Evolutionary conservation across 805 yeast genomes (phyloP).

Genomic region (Lachancea lanzarotensis): DNA sequence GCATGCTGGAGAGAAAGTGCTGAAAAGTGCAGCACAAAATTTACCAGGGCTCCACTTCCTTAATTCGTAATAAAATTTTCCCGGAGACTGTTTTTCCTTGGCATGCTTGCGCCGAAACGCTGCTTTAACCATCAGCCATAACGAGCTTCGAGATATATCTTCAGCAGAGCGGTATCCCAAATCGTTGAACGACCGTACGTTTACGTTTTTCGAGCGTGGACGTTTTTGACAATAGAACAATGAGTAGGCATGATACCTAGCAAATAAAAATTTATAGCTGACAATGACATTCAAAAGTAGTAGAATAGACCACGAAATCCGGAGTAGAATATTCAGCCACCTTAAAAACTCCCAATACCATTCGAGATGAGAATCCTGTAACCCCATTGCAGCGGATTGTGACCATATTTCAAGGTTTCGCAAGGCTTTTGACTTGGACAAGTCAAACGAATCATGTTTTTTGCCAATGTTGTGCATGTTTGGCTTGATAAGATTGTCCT

Average conservation of each 20-base stretch:
- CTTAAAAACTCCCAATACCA: constrained; percentile 15
- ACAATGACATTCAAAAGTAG: constrained; percentile 13
- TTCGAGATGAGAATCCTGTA: background rate
- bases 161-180: constrained; percentile 19
- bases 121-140: constrained; percentile 20
- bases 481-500: constrained; percentile 27
- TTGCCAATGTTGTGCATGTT: constrained; percentile 17
- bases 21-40: constrained; percentile 45
- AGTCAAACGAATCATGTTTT: constrained; percentile 23
- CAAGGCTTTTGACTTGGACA: constrained; percentile 24
- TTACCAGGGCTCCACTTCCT: constrained; percentile 62
- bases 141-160: constrained; percentile 15
- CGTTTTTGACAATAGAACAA: constrained; percentile 16
- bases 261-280: constrained; percentile 18
- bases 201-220: constrained; percentile 18
- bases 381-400: constrained; percentile 9
- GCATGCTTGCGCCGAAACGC: constrained; percentile 10
- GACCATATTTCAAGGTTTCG: constrained; percentile 15
- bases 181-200: constrained; percentile 16
- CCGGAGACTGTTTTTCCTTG: constrained; percentile 12
- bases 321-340: constrained; percentile 12
- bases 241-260: constrained; percentile 18
- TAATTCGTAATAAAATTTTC: constrained; percentile 47
- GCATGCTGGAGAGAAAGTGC: constrained; percentile 55
- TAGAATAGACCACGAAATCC: constrained; percentile 6